A percentile compares a stretch with the other conserved stretches of the same genome.
These are phyloP conservation scores for Corymbia maculata DNA, from an alignment of 345 rosid genomes.

Conservation along the genomic window DNA sequence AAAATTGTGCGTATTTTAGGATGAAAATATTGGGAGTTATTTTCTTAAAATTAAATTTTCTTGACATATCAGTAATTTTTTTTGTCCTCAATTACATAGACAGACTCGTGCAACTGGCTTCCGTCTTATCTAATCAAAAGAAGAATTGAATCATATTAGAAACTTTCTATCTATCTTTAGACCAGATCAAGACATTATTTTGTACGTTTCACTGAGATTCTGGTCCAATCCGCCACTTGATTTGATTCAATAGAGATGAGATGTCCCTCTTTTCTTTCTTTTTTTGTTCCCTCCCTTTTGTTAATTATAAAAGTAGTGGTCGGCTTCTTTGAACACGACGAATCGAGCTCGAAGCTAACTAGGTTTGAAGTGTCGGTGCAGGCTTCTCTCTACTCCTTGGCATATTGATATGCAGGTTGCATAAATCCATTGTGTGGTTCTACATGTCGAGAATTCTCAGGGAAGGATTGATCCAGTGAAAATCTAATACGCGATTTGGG, in stretches of 20 bases:
- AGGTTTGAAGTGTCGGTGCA: neutral
- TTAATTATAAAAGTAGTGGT: neutral
- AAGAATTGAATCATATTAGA: neutral
- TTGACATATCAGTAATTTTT: neutral
- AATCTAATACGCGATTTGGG: neutral
- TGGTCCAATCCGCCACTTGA: neutral
- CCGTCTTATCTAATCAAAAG: neutral
- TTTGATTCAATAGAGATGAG: neutral
- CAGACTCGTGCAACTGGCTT: neutral
- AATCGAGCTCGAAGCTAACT: neutral
- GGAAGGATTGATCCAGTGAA: neutral
- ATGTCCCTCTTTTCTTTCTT: neutral
- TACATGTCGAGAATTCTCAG: neutral
- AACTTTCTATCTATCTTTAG: neutral
- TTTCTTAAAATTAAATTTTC: neutral
- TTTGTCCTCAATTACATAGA: neutral
- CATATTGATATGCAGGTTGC: neutral
- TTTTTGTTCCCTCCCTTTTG: neutral
- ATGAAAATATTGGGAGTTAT: neutral
- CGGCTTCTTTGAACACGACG: neutral
- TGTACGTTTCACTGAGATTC: neutral
- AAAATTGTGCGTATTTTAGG: neutral
- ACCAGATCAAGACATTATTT: neutral
- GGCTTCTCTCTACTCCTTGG: slow-evolving; percentile 11
- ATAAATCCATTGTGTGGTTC: neutral